Evolutionary conservation across 2,329 filamentous ascomycete genomes (phyloP), one percentile per base, ranked within the genome.

Genomic region (Ophiostoma himal-ulmi): DNA sequence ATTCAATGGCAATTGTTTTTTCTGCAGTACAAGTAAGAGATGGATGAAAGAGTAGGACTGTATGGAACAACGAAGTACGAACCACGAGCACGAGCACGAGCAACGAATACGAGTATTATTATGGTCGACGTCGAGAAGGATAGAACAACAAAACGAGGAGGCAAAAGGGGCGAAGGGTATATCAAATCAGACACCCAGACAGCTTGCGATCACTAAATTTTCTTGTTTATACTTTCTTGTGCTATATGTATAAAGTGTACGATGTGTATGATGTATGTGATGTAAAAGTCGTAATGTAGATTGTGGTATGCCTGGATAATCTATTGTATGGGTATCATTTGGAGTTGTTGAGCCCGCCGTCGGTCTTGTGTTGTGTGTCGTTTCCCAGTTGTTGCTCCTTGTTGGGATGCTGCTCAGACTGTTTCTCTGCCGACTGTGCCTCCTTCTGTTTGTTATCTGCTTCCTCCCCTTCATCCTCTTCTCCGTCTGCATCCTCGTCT

Each of bases 401-500:
- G 3, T 30, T 30, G 26, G 26, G 44, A 13, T 52, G 44, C 44
- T 52, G 26, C 17, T 37, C 8, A 4, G n/a, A 1, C 5, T 37
- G 22, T n/a, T 13, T 71, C 13, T 74, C 22, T 60, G 22, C 14
- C 54, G 22, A 54, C 44, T 48, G 44, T n/a, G 48, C 48, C 48
- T 26, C 48, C 30, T 30, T 30, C 1, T 30, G 3, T 54, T n/a
- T 30, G 26, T 30, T 34, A 34, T 10, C 54, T 13, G 54, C 30
- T 8, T 20, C 67, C 8, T 60, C 72, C n/a, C 48, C 70, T 3
- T 66, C 66, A 8, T 72, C 72, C 8, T 60, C 71, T 0, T 11
- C 71, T 52, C 67, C 66, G 67, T 64, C 68, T 66, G 22, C 68
- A 7, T 60, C 70, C 22, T 73, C 74, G 6, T 74, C 73, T 1